Base-by-base conservation (phyloP, 768 basidiomycete species). In the Xanthoconium stramineum region DNA sequence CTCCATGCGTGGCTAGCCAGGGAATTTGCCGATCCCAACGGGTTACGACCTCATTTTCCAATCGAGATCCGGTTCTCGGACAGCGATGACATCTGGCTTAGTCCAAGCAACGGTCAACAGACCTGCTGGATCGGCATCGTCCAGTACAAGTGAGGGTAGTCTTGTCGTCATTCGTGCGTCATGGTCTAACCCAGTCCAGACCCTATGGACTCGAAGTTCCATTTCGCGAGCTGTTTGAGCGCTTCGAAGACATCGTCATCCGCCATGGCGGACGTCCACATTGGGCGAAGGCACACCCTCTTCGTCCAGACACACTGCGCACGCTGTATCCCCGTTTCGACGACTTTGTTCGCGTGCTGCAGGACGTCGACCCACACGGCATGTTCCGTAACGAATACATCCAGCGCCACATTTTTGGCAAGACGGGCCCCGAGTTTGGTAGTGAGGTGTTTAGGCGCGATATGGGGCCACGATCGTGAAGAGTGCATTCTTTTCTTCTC, bases 51-150 rank as follows among this genome's bases (percentile, higher is more conserved):
- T 3, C 94, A 98, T 69, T 97, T 94, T 69, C 90, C 92, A 1
- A 80, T 99, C 64, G 97, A 98, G 75, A 83, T 99, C 51, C 83
- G 97, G 11, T 94, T 91, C 70, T 88, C 92, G 43, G 84, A 85
- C 14, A 77, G 79, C 24, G 97, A 98, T 71, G 91, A 97, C 66
- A 90, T 97, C 50, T 98, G 92, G 92, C 78, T 99, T 33, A 93
- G 90, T 69, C 97, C 97, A 3, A 88, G 88, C 65, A 84, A 83
- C 66, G 87, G 86, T 50, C 80, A 84, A 54, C 76, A 74, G 68
- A 94, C 89, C 9, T 89, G 87, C 62, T 99, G 94, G 90, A 91
- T 99, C 57, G 97, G 97, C n/a, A 84, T 98, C 50, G 83, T 97
- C n/a, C 92, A 95, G 67, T 99, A 86, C 77, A 93, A 92, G 96